Percentiles rank a stretch among this genome's conserved stretches.
Conservation (phyloP, 2,329 filamentous ascomycete genomes). For the Nigrospora oryzae region DNA sequence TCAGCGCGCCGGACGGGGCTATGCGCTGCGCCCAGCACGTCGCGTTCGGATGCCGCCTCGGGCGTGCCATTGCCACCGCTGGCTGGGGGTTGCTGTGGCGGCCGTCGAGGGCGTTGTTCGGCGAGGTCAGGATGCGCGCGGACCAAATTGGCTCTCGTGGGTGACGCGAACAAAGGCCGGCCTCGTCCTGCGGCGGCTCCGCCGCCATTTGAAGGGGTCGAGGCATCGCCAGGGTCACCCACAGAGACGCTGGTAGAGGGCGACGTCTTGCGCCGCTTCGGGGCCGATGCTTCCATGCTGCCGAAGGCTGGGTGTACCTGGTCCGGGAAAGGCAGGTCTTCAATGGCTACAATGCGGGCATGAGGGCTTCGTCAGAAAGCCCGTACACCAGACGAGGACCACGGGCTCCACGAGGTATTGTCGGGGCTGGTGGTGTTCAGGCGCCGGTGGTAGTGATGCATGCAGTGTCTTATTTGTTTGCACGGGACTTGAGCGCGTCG, state of each 20-base stretch:
- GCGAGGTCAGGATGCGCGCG: slow-evolving; percentile 53
- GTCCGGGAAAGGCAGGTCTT: no score
- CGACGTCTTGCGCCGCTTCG: slow-evolving; percentile 57
- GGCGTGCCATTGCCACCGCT: slow-evolving; percentile 7
- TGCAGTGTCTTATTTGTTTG: no score
- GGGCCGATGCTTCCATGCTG: slow-evolving; percentile 47
- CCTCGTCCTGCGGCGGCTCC: slow-evolving; percentile 1
- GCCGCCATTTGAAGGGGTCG: no score
- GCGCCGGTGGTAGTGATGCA: no score
- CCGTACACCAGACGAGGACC: no score
- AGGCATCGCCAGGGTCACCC: background rate
- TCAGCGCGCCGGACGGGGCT: slow-evolving; percentile 14
- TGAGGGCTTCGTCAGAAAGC: no score
- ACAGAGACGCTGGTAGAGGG: slow-evolving; percentile 35
- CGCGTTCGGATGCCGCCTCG: slow-evolving; percentile 2
- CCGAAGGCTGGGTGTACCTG: no score
- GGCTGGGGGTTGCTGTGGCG: slow-evolving; percentile 20
- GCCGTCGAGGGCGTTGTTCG: slow-evolving; percentile 27
- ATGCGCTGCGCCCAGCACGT: slow-evolving; percentile 5
- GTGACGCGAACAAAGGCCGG: slow-evolving; percentile 56
- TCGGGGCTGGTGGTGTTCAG: no score
- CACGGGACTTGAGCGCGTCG: no score
- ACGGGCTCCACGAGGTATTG: no score
- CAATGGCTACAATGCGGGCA: no score
- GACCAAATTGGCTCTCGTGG: slow-evolving; percentile 55